A percentile compares a stretch with the other conserved stretches of the same genome.
These are phyloP conservation scores for Corrigiola litoralis DNA, from an alignment of 179 eudicot genomes.

Conservation along the genomic window DNA sequence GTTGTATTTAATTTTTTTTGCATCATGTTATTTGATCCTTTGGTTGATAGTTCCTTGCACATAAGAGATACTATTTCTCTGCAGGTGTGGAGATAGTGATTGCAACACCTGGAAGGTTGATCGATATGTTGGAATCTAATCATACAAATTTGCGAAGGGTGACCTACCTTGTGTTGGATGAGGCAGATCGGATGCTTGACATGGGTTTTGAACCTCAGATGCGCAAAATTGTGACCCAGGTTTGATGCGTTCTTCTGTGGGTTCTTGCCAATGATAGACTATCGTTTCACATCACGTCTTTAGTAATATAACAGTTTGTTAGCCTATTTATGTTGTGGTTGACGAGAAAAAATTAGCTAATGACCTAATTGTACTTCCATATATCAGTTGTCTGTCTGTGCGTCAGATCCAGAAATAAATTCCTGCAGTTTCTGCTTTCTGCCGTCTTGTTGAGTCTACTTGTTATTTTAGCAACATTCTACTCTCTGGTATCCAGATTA, in stretches of 20 bases:
- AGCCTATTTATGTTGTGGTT: neutral
- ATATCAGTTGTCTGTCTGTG: too few species aligned
- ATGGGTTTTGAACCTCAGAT: conserved; percentile 99
- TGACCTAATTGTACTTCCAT: neutral
- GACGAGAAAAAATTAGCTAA: too few species aligned
- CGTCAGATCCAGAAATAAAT: too few species aligned
- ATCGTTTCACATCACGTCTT: neutral
- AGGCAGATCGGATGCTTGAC: conserved; percentile 98
- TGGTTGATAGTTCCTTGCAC: conserved; percentile 14
- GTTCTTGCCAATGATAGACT: neutral
- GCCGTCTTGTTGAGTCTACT: too few species aligned
- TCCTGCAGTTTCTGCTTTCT: too few species aligned
- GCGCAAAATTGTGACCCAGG: conserved; percentile 87
- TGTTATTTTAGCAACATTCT: too few species aligned
- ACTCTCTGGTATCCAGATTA: too few species aligned
- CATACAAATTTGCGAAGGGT: conserved; percentile 86
- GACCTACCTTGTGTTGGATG: conserved; percentile 91
- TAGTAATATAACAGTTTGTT: neutral
- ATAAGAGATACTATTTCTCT: conserved; percentile 10
- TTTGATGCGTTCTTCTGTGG: conserved; percentile 12
- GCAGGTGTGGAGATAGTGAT: conserved; percentile 95
- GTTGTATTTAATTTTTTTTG: neutral
- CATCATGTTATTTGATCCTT: conserved; percentile 4
- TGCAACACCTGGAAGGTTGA: conserved; percentile 93
- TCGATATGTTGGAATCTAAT: conserved; percentile 88